Evolutionary conservation across 73 alveolate genomes (phyloP).

Genomic region (Blepharisma japonicum): DNA sequence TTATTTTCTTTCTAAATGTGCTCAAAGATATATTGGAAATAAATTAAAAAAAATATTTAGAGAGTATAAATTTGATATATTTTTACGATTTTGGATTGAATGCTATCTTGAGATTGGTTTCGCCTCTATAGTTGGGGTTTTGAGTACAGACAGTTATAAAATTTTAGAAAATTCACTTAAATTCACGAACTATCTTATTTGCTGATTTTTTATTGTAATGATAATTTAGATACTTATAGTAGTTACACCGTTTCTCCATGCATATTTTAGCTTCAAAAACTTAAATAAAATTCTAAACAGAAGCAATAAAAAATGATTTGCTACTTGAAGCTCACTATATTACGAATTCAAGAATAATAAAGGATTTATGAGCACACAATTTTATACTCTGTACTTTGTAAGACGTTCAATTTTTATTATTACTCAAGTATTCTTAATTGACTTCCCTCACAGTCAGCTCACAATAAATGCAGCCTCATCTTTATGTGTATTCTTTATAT

Average conservation of each 20-base stretch:
- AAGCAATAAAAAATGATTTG: not conserved
- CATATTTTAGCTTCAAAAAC: not conserved
- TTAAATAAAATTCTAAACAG: not conserved
- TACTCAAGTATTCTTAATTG: not conserved
- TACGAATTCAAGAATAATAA: slow-evolving; percentile 9
- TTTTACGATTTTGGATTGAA: slow-evolving; percentile 21
- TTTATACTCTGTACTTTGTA: not conserved
- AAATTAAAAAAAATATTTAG: not conserved
- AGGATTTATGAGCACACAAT: slow-evolving; percentile 25
- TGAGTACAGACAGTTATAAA: not conserved
- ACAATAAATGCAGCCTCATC: not conserved
- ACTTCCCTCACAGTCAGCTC: not conserved
- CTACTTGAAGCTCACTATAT: not conserved
- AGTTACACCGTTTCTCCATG: not conserved
- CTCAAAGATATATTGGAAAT: not conserved
- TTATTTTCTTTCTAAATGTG: not conserved
- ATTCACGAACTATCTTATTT: not conserved
- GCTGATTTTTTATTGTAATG: not conserved
- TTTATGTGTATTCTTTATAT: not conserved
- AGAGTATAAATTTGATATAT: not conserved
- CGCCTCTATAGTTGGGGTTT: too few relatives aligned
- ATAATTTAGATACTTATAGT: not conserved
- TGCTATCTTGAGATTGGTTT: not conserved
- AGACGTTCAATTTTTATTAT: not conserved
- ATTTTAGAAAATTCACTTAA: not conserved